Conservation (phyloP, 2,329 filamentous ascomycete species). For the Sporothrix variecibatus region DNA sequence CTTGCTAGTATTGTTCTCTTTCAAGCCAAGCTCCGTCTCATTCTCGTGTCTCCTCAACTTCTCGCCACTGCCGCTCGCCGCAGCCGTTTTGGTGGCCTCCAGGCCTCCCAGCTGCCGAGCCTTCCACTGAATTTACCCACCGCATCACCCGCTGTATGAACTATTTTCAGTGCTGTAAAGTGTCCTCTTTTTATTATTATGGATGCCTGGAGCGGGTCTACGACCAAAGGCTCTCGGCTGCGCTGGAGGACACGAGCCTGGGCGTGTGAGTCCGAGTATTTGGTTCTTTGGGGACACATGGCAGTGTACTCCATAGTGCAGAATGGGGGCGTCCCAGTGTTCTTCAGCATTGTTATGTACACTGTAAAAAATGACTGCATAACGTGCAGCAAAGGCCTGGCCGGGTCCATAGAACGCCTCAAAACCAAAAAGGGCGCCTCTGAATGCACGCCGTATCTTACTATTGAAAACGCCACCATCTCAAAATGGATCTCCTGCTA, state of each 20-base stretch:
- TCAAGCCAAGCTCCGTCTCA: background rate
- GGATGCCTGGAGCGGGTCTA: constrained; percentile 14
- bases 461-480: background rate
- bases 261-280: background rate
- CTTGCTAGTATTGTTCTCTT: background rate
- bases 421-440: background rate
- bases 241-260: background rate
- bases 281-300: background rate
- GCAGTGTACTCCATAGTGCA: background rate
- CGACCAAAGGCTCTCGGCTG: background rate
- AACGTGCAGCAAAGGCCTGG: background rate
- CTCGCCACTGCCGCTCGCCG: background rate
- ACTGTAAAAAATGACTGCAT: background rate
- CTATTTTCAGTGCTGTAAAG: background rate
- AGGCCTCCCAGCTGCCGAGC: background rate
- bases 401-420: background rate
- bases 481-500: background rate
- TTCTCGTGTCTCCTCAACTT: background rate
- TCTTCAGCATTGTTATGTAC: background rate
- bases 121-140: background rate
- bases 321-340: background rate
- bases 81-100: background rate
- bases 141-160: background rate
- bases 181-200: background rate
- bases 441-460: background rate